A percentile compares a stretch with the other conserved stretches of the same genome.
Evolutionary conservation across 805 yeast genomes (phyloP).

Genomic region (Priceomyces medius): DNA sequence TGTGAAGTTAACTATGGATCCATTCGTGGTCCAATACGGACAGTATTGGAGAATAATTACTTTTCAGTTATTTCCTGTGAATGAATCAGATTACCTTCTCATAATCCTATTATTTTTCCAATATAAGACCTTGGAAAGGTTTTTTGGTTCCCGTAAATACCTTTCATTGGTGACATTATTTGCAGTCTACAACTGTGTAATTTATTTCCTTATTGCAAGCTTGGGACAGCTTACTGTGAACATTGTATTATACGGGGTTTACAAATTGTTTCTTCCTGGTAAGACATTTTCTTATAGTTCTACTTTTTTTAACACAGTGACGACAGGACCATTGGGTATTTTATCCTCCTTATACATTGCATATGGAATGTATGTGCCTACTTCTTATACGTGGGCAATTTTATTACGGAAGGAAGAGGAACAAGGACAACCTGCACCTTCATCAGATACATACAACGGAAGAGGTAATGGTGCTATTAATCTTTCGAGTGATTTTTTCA

Average conservation of each 20-base stretch:
- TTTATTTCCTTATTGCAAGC: slow-evolving; percentile 37
- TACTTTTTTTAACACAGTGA: slow-evolving; percentile 33
- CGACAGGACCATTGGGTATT: slow-evolving; percentile 42
- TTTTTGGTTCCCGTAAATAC: slow-evolving; percentile 56
- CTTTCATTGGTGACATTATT: slow-evolving; percentile 45
- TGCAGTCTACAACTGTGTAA: slow-evolving; percentile 47
- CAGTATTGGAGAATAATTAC: slow-evolving; percentile 58
- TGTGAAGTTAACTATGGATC: slow-evolving; percentile 46
- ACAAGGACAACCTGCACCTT: not conserved
- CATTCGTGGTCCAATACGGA: slow-evolving; percentile 51
- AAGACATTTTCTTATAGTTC: slow-evolving; percentile 16
- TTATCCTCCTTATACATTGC: slow-evolving; percentile 40
- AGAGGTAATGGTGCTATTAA: not conserved
- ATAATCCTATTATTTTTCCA: slow-evolving; percentile 47
- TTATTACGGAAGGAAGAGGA: slow-evolving; percentile 22
- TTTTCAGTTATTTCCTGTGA: slow-evolving; percentile 53
- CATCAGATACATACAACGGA: slow-evolving; percentile 1
- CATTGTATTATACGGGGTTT: slow-evolving; percentile 12
- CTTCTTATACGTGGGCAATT: slow-evolving; percentile 36
- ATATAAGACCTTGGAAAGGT: slow-evolving; percentile 55
- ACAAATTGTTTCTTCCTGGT: slow-evolving; percentile 1
- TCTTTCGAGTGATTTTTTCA: slow-evolving; percentile 37
- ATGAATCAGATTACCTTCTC: slow-evolving; percentile 57
- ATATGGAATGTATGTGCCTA: slow-evolving; percentile 33
- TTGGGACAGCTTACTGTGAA: slow-evolving; percentile 34